phyloP scores from a whole-genome alignment of 192 early-diverging fungal species.

The Mortierella alpina region DNA sequence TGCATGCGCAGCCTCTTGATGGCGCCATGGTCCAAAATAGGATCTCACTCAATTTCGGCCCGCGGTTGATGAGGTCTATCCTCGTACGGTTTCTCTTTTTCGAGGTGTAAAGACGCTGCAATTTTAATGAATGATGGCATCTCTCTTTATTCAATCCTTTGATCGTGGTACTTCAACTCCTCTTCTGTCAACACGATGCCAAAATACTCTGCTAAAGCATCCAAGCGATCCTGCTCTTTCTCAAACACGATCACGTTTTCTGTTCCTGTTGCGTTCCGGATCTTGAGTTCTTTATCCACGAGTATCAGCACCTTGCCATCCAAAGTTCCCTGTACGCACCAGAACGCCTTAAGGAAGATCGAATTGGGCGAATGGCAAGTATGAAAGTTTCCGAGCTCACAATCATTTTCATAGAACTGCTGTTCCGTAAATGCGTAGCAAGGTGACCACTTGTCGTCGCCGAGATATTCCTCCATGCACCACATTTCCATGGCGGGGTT shows the following conservation, averaged over 20 bases:
- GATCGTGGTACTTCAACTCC: conserved; percentile 24
- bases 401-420: conserved; percentile 17
- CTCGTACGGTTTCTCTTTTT: no score
- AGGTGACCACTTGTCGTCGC: conserved; percentile 15
- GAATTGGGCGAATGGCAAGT: conserved; percentile 12
- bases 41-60: no score
- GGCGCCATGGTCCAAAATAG: no score
- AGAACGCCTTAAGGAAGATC: conserved; percentile 9
- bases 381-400: conserved; percentile 13
- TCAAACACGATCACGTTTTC: conserved; percentile 13
- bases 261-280: conserved; percentile 5
- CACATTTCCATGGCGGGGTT: conserved; percentile 17
- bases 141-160: conserved; percentile 7
- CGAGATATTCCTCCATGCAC: conserved; percentile 20
- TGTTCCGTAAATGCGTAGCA: conserved; percentile 18
- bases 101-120: no score
- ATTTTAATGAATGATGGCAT: no score
- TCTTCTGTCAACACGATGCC: conserved; percentile 28
- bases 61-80: no score
- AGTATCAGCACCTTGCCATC: conserved; percentile 15
- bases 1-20: no score
- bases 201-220: conserved; percentile 25
- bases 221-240: conserved; percentile 23
- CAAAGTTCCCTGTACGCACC: conserved; percentile 21
- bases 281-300: neutral